Base-by-base conservation (phyloP, 495 filamentous ascomycete species). In the Penicillium macrosclerotiorum region DNA sequence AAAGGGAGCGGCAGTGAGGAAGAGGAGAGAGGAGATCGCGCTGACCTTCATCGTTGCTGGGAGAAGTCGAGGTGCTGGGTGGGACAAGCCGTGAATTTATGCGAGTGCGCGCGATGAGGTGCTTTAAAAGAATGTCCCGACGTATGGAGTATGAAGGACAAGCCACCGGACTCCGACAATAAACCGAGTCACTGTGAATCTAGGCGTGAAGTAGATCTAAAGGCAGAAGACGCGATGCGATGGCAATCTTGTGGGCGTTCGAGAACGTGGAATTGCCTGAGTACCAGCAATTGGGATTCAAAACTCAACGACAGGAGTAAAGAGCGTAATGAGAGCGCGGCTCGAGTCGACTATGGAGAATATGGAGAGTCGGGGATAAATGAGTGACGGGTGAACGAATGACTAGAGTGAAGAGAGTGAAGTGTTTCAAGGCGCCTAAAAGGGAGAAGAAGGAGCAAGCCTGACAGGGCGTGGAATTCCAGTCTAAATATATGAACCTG, bases 41-140 rank as follows among this genome's bases (percentile, higher is more conserved):
- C 41, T 52, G 43, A 70, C 42, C 56, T 70, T 68, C 69, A 72
- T 72, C 37, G 33, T 68, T 43, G 25, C 25, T n/a, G 35, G 47
- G 37, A 18, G 33, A 16, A 16, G 30, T 37, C 5, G 38, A 45
- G 30, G 35, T 47, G 32, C 42, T 35, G 25, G 36, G 27, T 37
- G 29, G 32, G 31, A 29, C 25, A 19, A 24, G 3, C 5, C 25
- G 39, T 24, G 23, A 45, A 29, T 19, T 13, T 27, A 33, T 39
- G 34, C 20, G 30, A 36, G 17, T 9, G 39, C 26, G 29, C 9
- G 30, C 13, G 20, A 32, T 23, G 22, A 36, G 29, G 22, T 26
- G 14, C 4, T 38, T 38, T 37, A 22, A 5, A 11, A 43, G 30
- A 14, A 32, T 35, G 19, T 23, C 16, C 8, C 16, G 5, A 37